Evolutionary conservation across 139 green algal genomes (phyloP).

Genomic region (Astrephomene gubernaculifera): DNA sequence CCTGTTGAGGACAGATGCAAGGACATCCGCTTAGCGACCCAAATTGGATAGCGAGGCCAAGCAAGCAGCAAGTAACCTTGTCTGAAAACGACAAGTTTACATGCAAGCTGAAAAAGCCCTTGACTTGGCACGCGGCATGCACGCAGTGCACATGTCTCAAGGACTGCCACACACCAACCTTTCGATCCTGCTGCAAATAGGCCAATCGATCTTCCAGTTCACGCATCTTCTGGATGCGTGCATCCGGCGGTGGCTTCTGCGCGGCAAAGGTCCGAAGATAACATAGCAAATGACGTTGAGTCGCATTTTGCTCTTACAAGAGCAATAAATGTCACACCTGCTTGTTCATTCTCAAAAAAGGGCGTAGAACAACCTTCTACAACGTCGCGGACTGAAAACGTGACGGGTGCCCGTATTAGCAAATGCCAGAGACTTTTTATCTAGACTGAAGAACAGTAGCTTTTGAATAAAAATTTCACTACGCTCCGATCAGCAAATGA

Average conservation of each 20-base stretch:
- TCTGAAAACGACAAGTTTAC: too few species aligned
- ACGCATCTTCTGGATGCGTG: constrained; percentile 62
- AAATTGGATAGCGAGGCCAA: too few species aligned
- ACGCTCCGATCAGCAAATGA: not conserved
- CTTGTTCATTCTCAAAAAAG: constrained; percentile 19
- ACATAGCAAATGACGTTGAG: not conserved
- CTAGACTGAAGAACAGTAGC: not conserved
- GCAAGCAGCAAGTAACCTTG: too few species aligned
- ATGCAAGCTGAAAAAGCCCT: too few species aligned
- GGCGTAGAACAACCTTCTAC: not conserved
- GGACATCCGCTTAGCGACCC: too few species aligned
- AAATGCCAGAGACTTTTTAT: not conserved
- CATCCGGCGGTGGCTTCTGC: constrained; percentile 49
- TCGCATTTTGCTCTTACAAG: not conserved
- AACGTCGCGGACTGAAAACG: not conserved
- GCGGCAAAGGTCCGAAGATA: not conserved
- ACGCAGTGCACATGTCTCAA: not conserved
- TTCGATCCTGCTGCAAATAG: constrained; percentile 40
- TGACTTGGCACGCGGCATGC: not conserved
- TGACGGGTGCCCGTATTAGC: not conserved
- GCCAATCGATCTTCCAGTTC: constrained; percentile 62
- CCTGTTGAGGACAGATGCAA: too few species aligned
- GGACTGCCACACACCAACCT: not conserved
- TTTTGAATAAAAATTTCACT: not conserved
- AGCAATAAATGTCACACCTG: constrained; percentile 1